Evolutionary conservation across 768 basidiomycete species (phyloP).

Genomic region (Dacryopinax spathularia): DNA sequence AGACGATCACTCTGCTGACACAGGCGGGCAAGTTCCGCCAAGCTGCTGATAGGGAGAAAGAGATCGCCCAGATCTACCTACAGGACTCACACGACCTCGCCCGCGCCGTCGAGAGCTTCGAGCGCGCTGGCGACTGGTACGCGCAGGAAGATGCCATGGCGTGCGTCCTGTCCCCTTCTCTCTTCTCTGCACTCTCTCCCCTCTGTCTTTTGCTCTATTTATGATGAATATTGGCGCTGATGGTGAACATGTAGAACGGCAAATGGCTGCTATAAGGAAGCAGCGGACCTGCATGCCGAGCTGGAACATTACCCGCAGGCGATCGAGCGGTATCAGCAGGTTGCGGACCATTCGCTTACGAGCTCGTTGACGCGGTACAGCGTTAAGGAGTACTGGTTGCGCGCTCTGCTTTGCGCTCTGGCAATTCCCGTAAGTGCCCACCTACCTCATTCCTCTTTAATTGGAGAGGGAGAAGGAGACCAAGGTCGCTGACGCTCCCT

Average conservation of each 20-base stretch:
- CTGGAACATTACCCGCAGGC: slow-evolving; percentile 74
- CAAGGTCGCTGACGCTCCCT: neutral
- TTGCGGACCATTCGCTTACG: slow-evolving; percentile 66
- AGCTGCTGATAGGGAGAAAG: slow-evolving; percentile 94
- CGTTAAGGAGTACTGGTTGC: slow-evolving; percentile 95
- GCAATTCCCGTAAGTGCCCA: slow-evolving; percentile 57
- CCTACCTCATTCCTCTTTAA: neutral
- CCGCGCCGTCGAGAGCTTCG: slow-evolving; percentile 81
- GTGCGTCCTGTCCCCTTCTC: slow-evolving; percentile 36
- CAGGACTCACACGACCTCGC: slow-evolving; percentile 64
- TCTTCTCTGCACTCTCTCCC: slow-evolving; percentile 8
- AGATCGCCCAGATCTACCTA: slow-evolving; percentile 89
- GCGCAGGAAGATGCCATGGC: slow-evolving; percentile 92
- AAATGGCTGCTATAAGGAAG: slow-evolving; percentile 89
- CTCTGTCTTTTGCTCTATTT: neutral
- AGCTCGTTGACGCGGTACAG: slow-evolving; percentile 91
- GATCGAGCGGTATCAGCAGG: slow-evolving; percentile 77
- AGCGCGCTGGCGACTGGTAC: slow-evolving; percentile 92
- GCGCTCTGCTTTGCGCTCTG: slow-evolving; percentile 71
- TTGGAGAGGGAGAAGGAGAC: neutral
- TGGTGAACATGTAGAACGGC: slow-evolving; percentile 50
- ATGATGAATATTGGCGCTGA: slow-evolving; percentile 9
- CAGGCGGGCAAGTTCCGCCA: slow-evolving; percentile 83
- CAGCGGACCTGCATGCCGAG: slow-evolving; percentile 87
- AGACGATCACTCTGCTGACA: slow-evolving; percentile 73